Conservation (phyloP, 768 basidiomycete genomes). For the Boletus rufocinnamomeus region DNA sequence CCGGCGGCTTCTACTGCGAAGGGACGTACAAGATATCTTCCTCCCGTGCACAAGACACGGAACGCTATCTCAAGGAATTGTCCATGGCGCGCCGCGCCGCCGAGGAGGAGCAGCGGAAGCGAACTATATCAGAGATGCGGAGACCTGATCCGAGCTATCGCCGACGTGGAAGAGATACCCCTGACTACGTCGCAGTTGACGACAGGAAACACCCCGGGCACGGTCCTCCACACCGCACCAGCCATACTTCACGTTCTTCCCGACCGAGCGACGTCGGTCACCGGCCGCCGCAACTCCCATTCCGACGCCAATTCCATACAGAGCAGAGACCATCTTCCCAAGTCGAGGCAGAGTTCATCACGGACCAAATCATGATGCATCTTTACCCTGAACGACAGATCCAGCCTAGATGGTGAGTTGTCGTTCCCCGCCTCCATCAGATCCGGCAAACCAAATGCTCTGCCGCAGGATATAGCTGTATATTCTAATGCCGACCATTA, state of each 20-base stretch:
- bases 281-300: conserved; percentile 19
- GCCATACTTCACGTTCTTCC: conserved; percentile 3
- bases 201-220: conserved; percentile 8
- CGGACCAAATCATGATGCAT: conserved; percentile 39
- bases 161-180: conserved; percentile 19
- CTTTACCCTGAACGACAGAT: conserved; percentile 36
- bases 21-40: conserved; percentile 38
- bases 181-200: conserved; percentile 7
- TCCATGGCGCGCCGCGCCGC: conserved; percentile 23
- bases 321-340: conserved; percentile 27
- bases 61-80: conserved; percentile 33
- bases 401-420: conserved; percentile 34
- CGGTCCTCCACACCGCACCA: conserved; percentile 2
- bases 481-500: background rate
- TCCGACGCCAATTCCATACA: conserved; percentile 13
- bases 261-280: conserved; percentile 25
- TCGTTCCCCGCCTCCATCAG: background rate
- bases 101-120: conserved; percentile 36
- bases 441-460: background rate
- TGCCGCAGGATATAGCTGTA: conserved; percentile 25
- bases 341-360: conserved; percentile 34
- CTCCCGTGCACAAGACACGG: conserved; percentile 36
- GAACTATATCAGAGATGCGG: conserved; percentile 29
- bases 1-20: conserved; percentile 38
- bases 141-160: conserved; percentile 25